A percentile compares a stretch with the other conserved stretches of the same genome.
phyloP scores from a whole-genome alignment of 306 rosid species.

The Lathyrus aphaca region DNA sequence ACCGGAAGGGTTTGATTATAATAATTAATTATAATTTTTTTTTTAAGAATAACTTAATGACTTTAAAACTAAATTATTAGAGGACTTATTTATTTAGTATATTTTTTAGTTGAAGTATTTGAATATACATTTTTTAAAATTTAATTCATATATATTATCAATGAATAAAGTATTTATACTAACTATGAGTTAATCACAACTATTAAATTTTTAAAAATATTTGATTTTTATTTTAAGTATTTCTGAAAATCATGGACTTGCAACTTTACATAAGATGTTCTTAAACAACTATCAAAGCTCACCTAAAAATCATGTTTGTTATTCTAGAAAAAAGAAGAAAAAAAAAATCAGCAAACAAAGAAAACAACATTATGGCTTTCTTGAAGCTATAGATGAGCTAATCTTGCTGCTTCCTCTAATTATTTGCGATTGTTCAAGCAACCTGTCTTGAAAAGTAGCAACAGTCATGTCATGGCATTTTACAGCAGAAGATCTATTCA shows the following conservation, averaged over 20 bases:
- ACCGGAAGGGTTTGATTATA: not conserved
- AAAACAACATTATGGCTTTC: conserved; percentile 14
- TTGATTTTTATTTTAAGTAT: no score
- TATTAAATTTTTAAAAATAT: no score
- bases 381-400: not conserved
- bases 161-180: no score
- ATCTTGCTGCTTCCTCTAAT: conserved; percentile 32
- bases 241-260: no score
- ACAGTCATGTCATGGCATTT: conserved; percentile 29
- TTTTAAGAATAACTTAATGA: not conserved
- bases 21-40: not conserved
- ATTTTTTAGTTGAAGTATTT: no score
- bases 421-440: conserved; percentile 15
- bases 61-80: not conserved
- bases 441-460: conserved; percentile 35
- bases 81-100: no score
- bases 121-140: no score
- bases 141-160: no score
- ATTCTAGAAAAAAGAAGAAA: not conserved
- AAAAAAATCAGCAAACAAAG: not conserved
- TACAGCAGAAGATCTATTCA: conserved; percentile 36
- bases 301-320: no score
- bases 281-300: no score
- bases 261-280: no score
- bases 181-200: no score